Evolutionary conservation across 2,329 filamentous ascomycete genomes (phyloP), one percentile per base, ranked within the genome.

Genomic region (Fusarium nelsonii): DNA sequence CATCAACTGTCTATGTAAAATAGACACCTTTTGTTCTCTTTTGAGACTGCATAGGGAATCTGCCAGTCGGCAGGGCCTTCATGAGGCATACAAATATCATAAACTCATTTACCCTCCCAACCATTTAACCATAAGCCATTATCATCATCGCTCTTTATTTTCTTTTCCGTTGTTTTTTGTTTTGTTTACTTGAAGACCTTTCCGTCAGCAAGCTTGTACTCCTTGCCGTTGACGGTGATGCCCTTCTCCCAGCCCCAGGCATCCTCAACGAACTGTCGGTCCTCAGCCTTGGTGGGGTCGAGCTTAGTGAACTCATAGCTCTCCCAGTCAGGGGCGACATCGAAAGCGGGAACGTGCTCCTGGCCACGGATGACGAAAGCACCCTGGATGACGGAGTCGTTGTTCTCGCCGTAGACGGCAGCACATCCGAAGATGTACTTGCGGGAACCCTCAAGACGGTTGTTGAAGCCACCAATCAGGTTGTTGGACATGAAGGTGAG

Each of bases 401-500:
- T 94, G 88, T 90, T 90, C 81, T 87, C 83, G 78, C 96, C 96
- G 81, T 92, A 99, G 74, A 99, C 96, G 74, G 92, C 95, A 76
- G 90, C 89, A 77, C 87, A 90, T 76, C 96, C 96, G 84, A 99
- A 98, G 80, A 99, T 84, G 88, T 93, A 97, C 91, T 99, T 99
- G 87, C 96, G 94, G 80, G 93, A 97, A 71, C 81, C 96, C 88
- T 99, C 96, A 65, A 99, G 93, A 87, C 96, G 96, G 82, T 90
- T 88, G 86, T 97, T 97, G 90, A 99, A 97, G 81, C 96, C 96
- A 84, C 92, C 94, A 81, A 99, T 95, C 83, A 98, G 86, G 90
- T 99, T 99, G 88, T 92, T 93, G 76, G 93, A 95, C 96, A 99
- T 99, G 92, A 99, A 99, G 79, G 92, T 92, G 83, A 96, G 86